These are phyloP conservation scores for Amaranthus cruentus DNA, from an alignment of 148 eudicot genomes.

Conservation along the genomic window DNA sequence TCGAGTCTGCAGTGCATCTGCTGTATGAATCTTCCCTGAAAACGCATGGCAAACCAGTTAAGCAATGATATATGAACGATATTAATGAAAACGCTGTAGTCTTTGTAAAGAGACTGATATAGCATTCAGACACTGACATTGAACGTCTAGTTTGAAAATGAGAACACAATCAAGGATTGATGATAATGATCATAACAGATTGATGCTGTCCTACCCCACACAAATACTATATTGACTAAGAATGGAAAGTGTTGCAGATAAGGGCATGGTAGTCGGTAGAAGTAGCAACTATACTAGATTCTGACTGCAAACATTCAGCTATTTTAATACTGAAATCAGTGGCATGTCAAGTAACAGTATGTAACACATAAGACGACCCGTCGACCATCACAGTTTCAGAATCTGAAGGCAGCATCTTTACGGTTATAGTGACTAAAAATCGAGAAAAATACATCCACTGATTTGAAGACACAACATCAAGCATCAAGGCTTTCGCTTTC, in stretches of 20 bases:
- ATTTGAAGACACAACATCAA: too few species aligned
- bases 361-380: background rate
- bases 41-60: background rate
- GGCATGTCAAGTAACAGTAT: background rate
- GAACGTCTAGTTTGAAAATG: background rate
- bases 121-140: background rate
- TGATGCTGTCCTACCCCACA: constrained; percentile 2
- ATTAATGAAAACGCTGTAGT: background rate
- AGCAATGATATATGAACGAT: background rate
- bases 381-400: background rate
- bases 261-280: background rate
- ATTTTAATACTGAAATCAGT: background rate
- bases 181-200: background rate
- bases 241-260: background rate
- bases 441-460: background rate
- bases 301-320: constrained; percentile 1
- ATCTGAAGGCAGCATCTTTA: background rate
- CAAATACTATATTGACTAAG: background rate
- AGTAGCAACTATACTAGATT: background rate
- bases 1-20: background rate
- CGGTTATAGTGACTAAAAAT: background rate
- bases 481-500: too few species aligned
- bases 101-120: background rate
- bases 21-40: background rate
- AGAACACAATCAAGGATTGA: background rate